A percentile compares a stretch with the other conserved stretches of the same genome.
phyloP scores from a whole-genome alignment of 495 filamentous ascomycete species.

The Neurospora sp. region DNA sequence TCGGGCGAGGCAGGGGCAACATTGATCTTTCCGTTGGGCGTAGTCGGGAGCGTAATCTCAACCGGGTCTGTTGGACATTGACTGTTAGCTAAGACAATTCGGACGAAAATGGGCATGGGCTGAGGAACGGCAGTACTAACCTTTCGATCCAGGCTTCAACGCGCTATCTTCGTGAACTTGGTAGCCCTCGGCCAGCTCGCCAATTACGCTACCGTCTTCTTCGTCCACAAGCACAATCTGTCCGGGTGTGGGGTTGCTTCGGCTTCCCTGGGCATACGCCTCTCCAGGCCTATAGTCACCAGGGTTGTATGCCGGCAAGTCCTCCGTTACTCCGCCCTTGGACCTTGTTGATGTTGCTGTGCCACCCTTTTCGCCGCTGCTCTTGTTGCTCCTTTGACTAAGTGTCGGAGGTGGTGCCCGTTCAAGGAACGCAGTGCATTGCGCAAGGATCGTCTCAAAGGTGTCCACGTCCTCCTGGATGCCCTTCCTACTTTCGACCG shows the following conservation, averaged over 20 bases:
- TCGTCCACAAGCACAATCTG: slow-evolving; percentile 93
- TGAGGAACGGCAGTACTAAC: slow-evolving; percentile 35
- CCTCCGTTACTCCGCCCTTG: slow-evolving; percentile 28
- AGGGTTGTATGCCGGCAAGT: slow-evolving; percentile 64
- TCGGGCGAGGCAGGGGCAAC: slow-evolving; percentile 71
- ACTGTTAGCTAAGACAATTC: neutral
- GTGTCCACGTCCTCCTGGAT: slow-evolving; percentile 91
- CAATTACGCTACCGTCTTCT: slow-evolving; percentile 89
- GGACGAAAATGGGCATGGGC: neutral
- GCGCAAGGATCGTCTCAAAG: slow-evolving; percentile 90
- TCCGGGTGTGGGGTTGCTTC: slow-evolving; percentile 42
- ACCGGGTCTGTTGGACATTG: slow-evolving; percentile 61
- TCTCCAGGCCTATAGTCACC: slow-evolving; percentile 69
- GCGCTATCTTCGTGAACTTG: slow-evolving; percentile 63
- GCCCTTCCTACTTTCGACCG: slow-evolving; percentile 54
- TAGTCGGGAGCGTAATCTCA: slow-evolving; percentile 71
- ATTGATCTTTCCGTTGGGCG: slow-evolving; percentile 59
- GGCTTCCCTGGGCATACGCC: slow-evolving; percentile 52
- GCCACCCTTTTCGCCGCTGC: slow-evolving; percentile 41
- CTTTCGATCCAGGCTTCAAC: slow-evolving; percentile 77
- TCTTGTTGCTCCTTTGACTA: neutral
- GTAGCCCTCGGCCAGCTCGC: slow-evolving; percentile 77
- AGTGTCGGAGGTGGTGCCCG: slow-evolving; percentile 51
- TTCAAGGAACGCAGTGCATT: slow-evolving; percentile 90
- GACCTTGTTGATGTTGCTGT: slow-evolving; percentile 35